These are phyloP conservation scores for Millerago galiae DNA, from an alignment of 805 yeast genomes.

Conservation along the genomic window DNA sequence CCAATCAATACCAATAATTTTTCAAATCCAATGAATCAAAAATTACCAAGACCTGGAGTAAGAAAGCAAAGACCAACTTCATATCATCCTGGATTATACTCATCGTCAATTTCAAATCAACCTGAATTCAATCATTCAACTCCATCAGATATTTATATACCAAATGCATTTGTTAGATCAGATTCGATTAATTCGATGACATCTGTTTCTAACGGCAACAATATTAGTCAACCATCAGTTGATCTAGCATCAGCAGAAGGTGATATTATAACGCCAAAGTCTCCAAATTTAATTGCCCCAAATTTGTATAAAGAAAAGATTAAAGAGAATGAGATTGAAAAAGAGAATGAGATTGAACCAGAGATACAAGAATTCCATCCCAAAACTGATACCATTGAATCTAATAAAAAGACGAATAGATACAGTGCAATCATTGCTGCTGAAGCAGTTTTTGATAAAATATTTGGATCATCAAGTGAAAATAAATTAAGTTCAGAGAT, in stretches of 20 bases:
- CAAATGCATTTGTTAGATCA: slow-evolving; percentile 27
- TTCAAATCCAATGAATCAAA: slow-evolving; percentile 15
- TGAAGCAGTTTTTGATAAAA: slow-evolving; percentile 22
- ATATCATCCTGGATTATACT: slow-evolving; percentile 59
- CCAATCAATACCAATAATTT: slow-evolving; percentile 16
- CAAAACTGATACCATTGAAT: background rate
- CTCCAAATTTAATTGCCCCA: slow-evolving; percentile 15
- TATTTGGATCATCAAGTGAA: slow-evolving; percentile 17
- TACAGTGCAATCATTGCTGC: slow-evolving; percentile 26
- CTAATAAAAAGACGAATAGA: slow-evolving; percentile 18
- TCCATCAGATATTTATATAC: background rate
- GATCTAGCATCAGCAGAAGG: slow-evolving; percentile 31
- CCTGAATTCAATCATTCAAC: slow-evolving; percentile 7
- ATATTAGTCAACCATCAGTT: slow-evolving; percentile 28
- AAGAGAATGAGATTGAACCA: slow-evolving; percentile 7
- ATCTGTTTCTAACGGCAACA: slow-evolving; percentile 25
- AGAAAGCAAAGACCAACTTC: slow-evolving; percentile 80
- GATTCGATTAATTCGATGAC: slow-evolving; percentile 36
- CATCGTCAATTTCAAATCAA: slow-evolving; percentile 15
- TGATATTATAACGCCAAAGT: slow-evolving; percentile 29
- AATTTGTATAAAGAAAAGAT: slow-evolving; percentile 4
- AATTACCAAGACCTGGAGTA: slow-evolving; percentile 28
- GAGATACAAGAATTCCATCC: slow-evolving; percentile 2
- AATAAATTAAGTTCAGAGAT: slow-evolving; percentile 2
- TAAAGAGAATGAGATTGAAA: slow-evolving; percentile 9